A percentile compares a stretch with the other conserved stretches of the same genome.
These are phyloP conservation scores for Kodamaea nitidulidarum DNA, from an alignment of 805 yeast genomes.

Conservation along the genomic window DNA sequence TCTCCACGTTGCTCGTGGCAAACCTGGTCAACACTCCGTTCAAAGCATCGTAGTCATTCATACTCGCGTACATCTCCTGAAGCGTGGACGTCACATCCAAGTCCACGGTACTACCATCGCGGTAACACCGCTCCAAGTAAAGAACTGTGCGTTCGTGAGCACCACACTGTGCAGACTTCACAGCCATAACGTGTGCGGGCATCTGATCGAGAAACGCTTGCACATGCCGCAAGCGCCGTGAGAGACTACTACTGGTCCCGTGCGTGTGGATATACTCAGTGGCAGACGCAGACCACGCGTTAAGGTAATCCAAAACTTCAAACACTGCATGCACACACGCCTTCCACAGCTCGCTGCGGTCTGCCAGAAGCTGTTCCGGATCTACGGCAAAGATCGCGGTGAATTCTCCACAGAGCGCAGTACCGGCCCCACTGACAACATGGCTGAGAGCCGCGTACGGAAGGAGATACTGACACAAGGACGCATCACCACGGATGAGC, in stretches of 20 bases:
- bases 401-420: constrained; percentile 46
- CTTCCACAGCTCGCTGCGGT: constrained; percentile 54
- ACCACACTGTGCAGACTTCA: constrained; percentile 74
- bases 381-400: constrained; percentile 50
- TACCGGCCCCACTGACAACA: constrained; percentile 41
- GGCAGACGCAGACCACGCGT: constrained; percentile 62
- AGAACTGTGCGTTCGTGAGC: constrained; percentile 85
- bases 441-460: constrained; percentile 73
- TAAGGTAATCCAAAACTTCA: constrained; percentile 75
- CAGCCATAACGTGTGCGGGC: constrained; percentile 69
- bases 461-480: constrained; percentile 64
- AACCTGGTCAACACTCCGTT: constrained; percentile 79
- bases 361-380: constrained; percentile 39
- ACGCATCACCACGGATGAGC: constrained; percentile 62
- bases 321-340: constrained; percentile 71
- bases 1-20: constrained; percentile 65
- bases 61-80: constrained; percentile 78
- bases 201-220: constrained; percentile 49
- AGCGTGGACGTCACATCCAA: constrained; percentile 46
- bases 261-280: constrained; percentile 25
- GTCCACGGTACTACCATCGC: constrained; percentile 34
- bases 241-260: constrained; percentile 11
- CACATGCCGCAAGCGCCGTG: constrained; percentile 24
- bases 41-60: constrained; percentile 86
- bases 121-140: constrained; percentile 73